Conservation (phyloP, 2,329 filamentous ascomycete genomes). For the Phialemoniopsis sp. region DNA sequence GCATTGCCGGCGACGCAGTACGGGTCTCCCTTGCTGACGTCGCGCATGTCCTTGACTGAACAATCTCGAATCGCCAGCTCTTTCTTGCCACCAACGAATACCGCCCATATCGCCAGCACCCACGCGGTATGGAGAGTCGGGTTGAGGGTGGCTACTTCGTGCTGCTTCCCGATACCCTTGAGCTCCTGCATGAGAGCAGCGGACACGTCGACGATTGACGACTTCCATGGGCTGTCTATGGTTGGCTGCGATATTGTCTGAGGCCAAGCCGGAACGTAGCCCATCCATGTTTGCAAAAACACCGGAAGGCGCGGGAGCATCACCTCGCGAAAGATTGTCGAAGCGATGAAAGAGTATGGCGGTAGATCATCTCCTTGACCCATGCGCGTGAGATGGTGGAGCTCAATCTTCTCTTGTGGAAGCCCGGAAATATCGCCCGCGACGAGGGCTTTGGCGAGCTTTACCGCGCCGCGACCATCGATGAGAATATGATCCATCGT, state of each 20-base stretch:
- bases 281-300: background rate
- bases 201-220: background rate
- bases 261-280: background rate
- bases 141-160: background rate
- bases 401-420: background rate
- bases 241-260: background rate
- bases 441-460: background rate
- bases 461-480: background rate
- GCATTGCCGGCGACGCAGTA: background rate
- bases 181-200: background rate
- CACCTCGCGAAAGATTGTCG: too few relatives aligned
- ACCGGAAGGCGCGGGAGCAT: background rate
- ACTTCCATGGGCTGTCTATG: slow-evolving; percentile 1
- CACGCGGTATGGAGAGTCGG: background rate
- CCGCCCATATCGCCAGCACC: background rate
- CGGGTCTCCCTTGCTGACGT: background rate
- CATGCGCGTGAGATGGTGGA: background rate
- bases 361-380: too few relatives aligned
- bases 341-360: too few relatives aligned
- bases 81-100: background rate
- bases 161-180: background rate
- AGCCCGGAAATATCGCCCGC: background rate
- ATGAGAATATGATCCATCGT: background rate
- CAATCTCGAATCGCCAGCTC: background rate
- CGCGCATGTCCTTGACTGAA: background rate